These are phyloP conservation scores for Thuja plicata DNA, from an alignment of 83 land plant species.

Conservation along the genomic window DNA sequence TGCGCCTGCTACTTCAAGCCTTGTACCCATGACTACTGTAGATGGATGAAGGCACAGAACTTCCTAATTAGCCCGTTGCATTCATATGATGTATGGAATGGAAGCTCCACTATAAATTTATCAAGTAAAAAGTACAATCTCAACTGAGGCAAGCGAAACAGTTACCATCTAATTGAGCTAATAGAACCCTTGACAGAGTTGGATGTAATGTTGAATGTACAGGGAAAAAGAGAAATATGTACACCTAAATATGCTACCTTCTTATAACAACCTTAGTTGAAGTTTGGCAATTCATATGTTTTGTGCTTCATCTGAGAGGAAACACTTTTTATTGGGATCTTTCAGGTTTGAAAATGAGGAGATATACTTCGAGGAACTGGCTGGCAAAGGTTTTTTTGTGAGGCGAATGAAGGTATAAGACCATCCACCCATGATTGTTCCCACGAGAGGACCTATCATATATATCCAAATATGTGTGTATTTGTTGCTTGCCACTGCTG, in stretches of 20 bases:
- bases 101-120: neutral
- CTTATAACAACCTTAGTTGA: neutral
- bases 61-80: slow-evolving; percentile 44
- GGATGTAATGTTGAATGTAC: neutral
- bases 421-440: slow-evolving; percentile 32
- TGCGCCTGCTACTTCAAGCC: slow-evolving; percentile 44
- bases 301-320: neutral
- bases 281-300: neutral
- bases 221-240: neutral
- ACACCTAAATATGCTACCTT: neutral
- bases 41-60: slow-evolving; percentile 41
- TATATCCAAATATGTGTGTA: slow-evolving; percentile 46
- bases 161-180: neutral
- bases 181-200: neutral
- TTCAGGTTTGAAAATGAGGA: neutral
- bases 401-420: slow-evolving; percentile 21
- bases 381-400: neutral
- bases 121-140: too few relatives aligned
- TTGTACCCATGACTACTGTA: slow-evolving; percentile 53
- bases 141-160: neutral
- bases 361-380: neutral
- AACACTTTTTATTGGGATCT: neutral
- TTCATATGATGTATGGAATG: slow-evolving; percentile 34
- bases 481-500: slow-evolving; percentile 39
- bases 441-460: slow-evolving; percentile 34